These are phyloP conservation scores for Clavispora carvajalis DNA, from an alignment of 805 yeast genomes.

Conservation along the genomic window DNA sequence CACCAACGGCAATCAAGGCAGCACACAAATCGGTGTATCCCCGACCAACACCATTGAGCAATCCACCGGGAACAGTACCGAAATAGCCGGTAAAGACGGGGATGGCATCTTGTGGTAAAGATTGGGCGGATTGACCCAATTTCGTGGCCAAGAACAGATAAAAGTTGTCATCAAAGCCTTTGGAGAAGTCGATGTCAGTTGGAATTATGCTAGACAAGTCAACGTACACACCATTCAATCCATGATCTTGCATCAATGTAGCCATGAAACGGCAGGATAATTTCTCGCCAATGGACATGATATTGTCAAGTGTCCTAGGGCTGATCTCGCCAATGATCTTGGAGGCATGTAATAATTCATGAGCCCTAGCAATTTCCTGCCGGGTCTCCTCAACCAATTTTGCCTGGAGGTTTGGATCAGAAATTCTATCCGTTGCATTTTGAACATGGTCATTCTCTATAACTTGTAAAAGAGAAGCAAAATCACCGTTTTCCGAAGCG, in stretches of 20 bases:
- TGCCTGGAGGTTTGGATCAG: constrained; percentile 39
- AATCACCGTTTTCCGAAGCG: constrained; percentile 60
- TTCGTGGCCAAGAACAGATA: constrained; percentile 51
- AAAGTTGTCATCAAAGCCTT: constrained; percentile 63
- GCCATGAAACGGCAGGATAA: constrained; percentile 87
- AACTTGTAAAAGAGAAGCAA: constrained; percentile 51
- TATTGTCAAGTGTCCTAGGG: constrained; percentile 78
- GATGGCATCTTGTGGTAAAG: constrained; percentile 42
- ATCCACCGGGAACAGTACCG: constrained; percentile 94
- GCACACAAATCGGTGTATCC: constrained; percentile 98
- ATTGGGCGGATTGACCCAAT: constrained; percentile 46
- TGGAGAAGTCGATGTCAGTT: constrained; percentile 46
- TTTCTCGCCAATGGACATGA: constrained; percentile 93
- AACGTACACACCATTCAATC: constrained; percentile 70
- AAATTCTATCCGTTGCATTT: constrained; percentile 60
- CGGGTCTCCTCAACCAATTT: constrained; percentile 55
- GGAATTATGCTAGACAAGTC: constrained; percentile 76
- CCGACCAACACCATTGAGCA: constrained; percentile 88
- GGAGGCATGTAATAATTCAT: constrained; percentile 76
- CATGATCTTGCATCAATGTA: constrained; percentile 75
- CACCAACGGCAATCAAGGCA: constrained; percentile 90
- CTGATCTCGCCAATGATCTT: constrained; percentile 88
- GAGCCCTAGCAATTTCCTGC: constrained; percentile 61
- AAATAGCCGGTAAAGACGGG: constrained; percentile 97
- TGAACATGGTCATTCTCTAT: constrained; percentile 73